phyloP scores from a whole-genome alignment of 2,329 filamentous ascomycete genomes.

The Neodidymelliopsis sp. region DNA sequence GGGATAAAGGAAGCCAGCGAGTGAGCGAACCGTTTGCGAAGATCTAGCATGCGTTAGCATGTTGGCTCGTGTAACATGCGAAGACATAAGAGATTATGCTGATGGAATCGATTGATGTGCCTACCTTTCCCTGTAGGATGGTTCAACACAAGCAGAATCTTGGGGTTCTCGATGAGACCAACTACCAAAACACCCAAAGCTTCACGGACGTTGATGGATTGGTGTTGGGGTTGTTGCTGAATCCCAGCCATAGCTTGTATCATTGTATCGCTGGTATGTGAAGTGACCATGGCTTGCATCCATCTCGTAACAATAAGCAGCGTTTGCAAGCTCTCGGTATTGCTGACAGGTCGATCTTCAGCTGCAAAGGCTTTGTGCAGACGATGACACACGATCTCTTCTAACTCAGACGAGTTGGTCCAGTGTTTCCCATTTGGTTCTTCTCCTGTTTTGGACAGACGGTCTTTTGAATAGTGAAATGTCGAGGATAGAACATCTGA shows the following conservation, averaged over 20 bases:
- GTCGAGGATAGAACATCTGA: conserved; percentile 44
- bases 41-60: conserved; percentile 31
- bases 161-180: conserved; percentile 66
- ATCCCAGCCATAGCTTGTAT: conserved; percentile 51
- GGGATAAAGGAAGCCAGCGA: conserved; percentile 44
- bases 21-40: conserved; percentile 43
- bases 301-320: conserved; percentile 43
- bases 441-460: conserved; percentile 33
- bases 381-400: conserved; percentile 49
- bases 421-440: conserved; percentile 32
- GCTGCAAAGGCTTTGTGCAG: conserved; percentile 45
- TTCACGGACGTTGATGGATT: conserved; percentile 68
- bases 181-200: conserved; percentile 71
- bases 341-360: conserved; percentile 43
- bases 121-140: conserved; percentile 62
- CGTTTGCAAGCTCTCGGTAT: conserved; percentile 40
- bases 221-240: conserved; percentile 58
- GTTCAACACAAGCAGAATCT: conserved; percentile 62
- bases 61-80: not conserved
- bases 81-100: not conserved
- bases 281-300: conserved; percentile 51
- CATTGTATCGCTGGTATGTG: conserved; percentile 50
- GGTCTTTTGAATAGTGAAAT: conserved; percentile 47
- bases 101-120: not conserved
- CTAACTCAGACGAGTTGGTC: conserved; percentile 47